phyloP scores from a whole-genome alignment of 2,329 filamentous ascomycete genomes.

The Curvularia sp. region DNA sequence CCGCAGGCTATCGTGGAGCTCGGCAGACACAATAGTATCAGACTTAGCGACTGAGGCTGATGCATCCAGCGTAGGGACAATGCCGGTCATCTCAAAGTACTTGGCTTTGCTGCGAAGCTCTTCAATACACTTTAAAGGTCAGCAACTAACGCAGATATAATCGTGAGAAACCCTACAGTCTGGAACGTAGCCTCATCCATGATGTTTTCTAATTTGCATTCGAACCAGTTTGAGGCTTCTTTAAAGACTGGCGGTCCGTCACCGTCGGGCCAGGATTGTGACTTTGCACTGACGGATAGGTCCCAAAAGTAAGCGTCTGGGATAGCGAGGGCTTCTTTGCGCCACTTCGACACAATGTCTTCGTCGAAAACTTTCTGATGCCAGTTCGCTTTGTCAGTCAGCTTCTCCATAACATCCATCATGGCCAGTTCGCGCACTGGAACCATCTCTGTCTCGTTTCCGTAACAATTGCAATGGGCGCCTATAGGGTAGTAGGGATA shows the following conservation, averaged over 20 bases:
- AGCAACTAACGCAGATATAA: neutral
- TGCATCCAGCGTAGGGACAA: conserved; percentile 58
- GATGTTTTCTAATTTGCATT: conserved; percentile 17
- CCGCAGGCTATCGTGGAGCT: conserved; percentile 54
- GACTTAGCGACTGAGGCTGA: conserved; percentile 61
- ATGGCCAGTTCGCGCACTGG: conserved; percentile 52
- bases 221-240: too few species aligned
- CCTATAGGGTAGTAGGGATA: conserved; percentile 23
- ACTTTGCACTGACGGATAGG: conserved; percentile 19
- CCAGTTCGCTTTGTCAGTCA: conserved; percentile 55
- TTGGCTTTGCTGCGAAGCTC: conserved; percentile 62
- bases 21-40: conserved; percentile 55
- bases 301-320: conserved; percentile 23
- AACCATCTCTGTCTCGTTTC: conserved; percentile 19
- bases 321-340: conserved; percentile 31
- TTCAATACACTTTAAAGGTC: conserved; percentile 29
- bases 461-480: conserved; percentile 19
- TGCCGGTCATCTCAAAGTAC: conserved; percentile 52
- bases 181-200: conserved; percentile 24
- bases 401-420: conserved; percentile 50
- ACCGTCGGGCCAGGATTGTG: conserved; percentile 11
- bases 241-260: neutral
- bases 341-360: conserved; percentile 35
- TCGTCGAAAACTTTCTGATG: conserved; percentile 51
- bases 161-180: conserved; percentile 14